These are phyloP conservation scores for Fraxinus pennsylvanica DNA, from an alignment of 257 asterid species.

Conservation along the genomic window DNA sequence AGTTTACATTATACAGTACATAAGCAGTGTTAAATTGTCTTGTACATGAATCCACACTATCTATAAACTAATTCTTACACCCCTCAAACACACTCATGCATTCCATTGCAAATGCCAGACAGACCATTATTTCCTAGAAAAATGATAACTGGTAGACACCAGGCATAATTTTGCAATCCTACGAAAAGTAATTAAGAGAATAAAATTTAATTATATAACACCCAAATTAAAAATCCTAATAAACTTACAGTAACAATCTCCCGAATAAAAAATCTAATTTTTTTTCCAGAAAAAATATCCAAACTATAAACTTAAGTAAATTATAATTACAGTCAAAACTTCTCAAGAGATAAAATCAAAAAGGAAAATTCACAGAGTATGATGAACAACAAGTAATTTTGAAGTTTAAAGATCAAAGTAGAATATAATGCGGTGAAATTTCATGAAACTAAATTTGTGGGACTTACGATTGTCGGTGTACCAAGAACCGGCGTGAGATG, in stretches of 20 bases:
- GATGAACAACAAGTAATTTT: neutral
- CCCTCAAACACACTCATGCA: neutral
- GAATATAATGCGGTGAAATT: neutral
- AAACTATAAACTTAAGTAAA: neutral
- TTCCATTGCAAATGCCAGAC: neutral
- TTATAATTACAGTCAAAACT: neutral
- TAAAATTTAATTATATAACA: neutral
- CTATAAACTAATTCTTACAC: neutral
- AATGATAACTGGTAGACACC: neutral
- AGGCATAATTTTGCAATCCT: neutral
- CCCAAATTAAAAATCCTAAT: neutral
- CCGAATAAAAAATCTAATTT: neutral
- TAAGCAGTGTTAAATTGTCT: neutral
- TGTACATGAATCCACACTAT: slow-evolving; percentile 9
- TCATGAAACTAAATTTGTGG: slow-evolving; percentile 7
- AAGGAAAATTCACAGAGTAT: neutral
- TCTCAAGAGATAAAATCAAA: neutral
- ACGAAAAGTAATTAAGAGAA: neutral
- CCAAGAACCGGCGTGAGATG: slow-evolving; percentile 99
- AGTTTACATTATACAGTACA: neutral
- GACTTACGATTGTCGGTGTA: slow-evolving; percentile 88
- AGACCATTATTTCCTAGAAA: neutral
- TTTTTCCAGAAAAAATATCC: neutral
- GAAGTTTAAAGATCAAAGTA: neutral
- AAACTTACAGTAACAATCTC: neutral